These are phyloP conservation scores for Radiomyces spectabilis DNA, from an alignment of 192 early-diverging fungal genomes.

Conservation along the genomic window DNA sequence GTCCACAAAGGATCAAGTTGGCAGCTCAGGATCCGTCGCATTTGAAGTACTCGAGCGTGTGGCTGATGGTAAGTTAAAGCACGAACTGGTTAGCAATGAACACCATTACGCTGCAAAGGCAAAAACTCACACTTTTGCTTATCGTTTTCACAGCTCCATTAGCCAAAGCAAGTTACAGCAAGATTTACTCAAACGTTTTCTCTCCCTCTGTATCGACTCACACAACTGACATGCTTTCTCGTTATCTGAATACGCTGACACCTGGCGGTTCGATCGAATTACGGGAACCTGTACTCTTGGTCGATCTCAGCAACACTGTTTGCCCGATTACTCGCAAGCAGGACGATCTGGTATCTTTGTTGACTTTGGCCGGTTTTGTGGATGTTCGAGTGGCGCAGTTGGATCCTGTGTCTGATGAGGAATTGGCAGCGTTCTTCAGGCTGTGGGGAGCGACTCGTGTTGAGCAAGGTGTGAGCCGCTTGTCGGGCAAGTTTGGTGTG, in stretches of 20 bases:
- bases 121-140: constrained; percentile 11
- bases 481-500: constrained; percentile 39
- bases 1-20: constrained; percentile 36
- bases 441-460: constrained; percentile 50
- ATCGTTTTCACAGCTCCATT: constrained; percentile 35
- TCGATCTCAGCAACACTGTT: constrained; percentile 27
- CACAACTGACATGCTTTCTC: constrained; percentile 47
- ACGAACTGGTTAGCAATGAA: no score
- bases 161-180: constrained; percentile 49
- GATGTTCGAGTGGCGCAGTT: constrained; percentile 39
- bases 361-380: constrained; percentile 84
- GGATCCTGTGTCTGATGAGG: constrained; percentile 34
- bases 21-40: constrained; percentile 46
- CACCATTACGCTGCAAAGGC: no score
- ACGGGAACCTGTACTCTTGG: constrained; percentile 59
- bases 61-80: constrained; percentile 33
- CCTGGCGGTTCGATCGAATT: constrained; percentile 63
- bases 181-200: constrained; percentile 48
- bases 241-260: constrained; percentile 54
- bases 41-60: constrained; percentile 88
- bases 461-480: constrained; percentile 29
- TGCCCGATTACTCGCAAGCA: constrained; percentile 50
- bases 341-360: constrained; percentile 52
- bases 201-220: constrained; percentile 56
- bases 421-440: constrained; percentile 36